Evolutionary conservation across 75 land plant species (phyloP).

Genomic region (Pinus taeda): DNA sequence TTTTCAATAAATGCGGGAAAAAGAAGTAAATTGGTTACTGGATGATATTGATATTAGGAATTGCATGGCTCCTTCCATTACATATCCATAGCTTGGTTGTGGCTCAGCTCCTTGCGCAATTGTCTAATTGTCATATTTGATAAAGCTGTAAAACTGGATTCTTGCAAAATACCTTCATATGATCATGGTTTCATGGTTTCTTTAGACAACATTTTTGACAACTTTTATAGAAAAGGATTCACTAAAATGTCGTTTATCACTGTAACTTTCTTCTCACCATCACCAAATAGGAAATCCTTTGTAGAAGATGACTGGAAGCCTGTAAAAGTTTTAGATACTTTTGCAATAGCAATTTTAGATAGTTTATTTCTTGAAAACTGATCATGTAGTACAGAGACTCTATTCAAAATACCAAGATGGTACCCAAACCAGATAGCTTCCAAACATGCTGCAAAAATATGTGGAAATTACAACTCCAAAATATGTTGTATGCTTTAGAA

Average conservation of each 20-base stretch:
- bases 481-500: too few relatives aligned
- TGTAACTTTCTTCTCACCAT: conserved; percentile 39
- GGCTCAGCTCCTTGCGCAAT: too few relatives aligned
- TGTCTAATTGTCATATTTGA: too few relatives aligned
- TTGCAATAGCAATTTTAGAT: conserved; percentile 54
- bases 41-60: too few relatives aligned
- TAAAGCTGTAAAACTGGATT: neutral
- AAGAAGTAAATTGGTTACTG: too few relatives aligned
- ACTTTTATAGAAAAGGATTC: conserved; percentile 58
- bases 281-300: conserved; percentile 4
- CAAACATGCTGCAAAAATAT: too few relatives aligned
- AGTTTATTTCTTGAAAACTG: conserved; percentile 35
- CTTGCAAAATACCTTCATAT: conserved; percentile 51
- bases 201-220: conserved; percentile 17
- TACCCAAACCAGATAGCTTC: too few relatives aligned
- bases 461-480: too few relatives aligned
- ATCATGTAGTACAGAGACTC: neutral
- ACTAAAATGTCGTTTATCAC: conserved; percentile 37
- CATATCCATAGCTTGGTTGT: too few relatives aligned
- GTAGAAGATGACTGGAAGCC: conserved; percentile 11
- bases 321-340: conserved; percentile 12
- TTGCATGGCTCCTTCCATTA: too few relatives aligned
- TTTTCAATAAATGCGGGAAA: too few relatives aligned
- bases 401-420: neutral
- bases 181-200: conserved; percentile 9